phyloP scores from a whole-genome alignment of 768 basidiomycete species.

The Podaxis sp. region DNA sequence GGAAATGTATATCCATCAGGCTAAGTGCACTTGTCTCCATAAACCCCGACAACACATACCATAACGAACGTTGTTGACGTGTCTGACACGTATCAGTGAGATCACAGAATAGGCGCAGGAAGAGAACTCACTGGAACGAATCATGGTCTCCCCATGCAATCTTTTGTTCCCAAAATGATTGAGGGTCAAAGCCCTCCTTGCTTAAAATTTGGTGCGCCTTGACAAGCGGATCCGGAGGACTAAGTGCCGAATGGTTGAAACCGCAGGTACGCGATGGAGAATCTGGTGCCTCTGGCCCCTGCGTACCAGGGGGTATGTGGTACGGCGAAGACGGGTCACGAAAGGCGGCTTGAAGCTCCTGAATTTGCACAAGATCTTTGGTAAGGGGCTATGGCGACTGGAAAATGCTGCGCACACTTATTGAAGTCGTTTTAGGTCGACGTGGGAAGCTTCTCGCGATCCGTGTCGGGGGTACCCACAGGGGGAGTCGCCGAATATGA shows the following conservation, averaged over 20 bases:
- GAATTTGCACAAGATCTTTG: neutral
- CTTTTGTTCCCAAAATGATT: constrained; percentile 72
- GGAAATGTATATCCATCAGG: neutral
- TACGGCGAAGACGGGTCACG: constrained; percentile 64
- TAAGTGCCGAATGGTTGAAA: constrained; percentile 7
- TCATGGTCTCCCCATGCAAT: constrained; percentile 83
- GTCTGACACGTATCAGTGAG: constrained; percentile 33
- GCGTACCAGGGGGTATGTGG: constrained; percentile 52
- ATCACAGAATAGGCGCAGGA: neutral
- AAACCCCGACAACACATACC: constrained; percentile 31
- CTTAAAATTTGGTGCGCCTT: constrained; percentile 40
- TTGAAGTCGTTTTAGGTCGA: constrained; percentile 8
- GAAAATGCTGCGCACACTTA: constrained; percentile 1
- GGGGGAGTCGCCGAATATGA: neutral
- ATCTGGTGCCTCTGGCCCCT: constrained; percentile 58
- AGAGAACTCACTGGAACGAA: constrained; percentile 59
- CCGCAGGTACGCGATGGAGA: constrained; percentile 23
- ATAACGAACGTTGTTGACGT: constrained; percentile 77
- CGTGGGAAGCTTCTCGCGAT: neutral
- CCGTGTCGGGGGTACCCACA: neutral
- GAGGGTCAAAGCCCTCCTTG: constrained; percentile 49
- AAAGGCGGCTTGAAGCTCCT: constrained; percentile 63
- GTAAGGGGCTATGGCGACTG: neutral
- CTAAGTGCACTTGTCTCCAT: neutral
- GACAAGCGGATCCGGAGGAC: constrained; percentile 17